Percentiles rank a stretch among this genome's conserved stretches.
Conservation (phyloP, 2,329 filamentous ascomycete species). For the Fonsecaea nubica region DNA sequence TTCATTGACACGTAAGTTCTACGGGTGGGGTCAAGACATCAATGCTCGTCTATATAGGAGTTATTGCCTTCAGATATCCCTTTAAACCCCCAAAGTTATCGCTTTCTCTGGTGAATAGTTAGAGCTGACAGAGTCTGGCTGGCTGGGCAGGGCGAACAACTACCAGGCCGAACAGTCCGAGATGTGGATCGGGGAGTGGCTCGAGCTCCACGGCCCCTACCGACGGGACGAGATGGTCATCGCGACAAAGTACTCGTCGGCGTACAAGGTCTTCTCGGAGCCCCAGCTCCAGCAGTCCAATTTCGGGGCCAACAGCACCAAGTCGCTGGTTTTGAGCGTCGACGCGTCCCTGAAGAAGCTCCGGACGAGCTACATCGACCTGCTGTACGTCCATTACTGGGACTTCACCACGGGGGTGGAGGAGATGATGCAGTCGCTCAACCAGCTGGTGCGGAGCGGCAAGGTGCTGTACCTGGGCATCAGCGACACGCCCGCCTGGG, state of each 20-base stretch:
- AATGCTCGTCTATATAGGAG: neutral
- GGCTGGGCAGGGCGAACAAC: conserved; percentile 47
- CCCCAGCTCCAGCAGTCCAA: conserved; percentile 46
- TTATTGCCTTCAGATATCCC: neutral
- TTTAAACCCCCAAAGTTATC: neutral
- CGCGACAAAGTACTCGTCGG: conserved; percentile 61
- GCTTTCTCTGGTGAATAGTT: neutral
- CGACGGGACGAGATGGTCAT: conserved; percentile 59
- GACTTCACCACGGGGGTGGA: conserved; percentile 69
- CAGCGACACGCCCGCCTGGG: conserved; percentile 73
- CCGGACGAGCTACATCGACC: conserved; percentile 47
- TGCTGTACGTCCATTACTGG: conserved; percentile 57
- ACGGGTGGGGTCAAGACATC: neutral
- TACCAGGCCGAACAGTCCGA: conserved; percentile 56
- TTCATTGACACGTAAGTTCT: conserved; percentile 56
- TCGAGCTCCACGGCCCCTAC: conserved; percentile 50
- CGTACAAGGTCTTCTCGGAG: conserved; percentile 41
- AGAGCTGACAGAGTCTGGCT: neutral
- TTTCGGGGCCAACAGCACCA: conserved; percentile 50
- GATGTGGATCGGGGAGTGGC: conserved; percentile 59
- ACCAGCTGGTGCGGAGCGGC: conserved; percentile 64
- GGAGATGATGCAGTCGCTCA: conserved; percentile 73
- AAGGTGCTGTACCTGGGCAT: conserved; percentile 73
- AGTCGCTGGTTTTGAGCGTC: conserved; percentile 44
- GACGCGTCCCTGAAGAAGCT: conserved; percentile 45